phyloP scores from a whole-genome alignment of 1,284 basidiomycete species.

The Phlebopus sp. region DNA sequence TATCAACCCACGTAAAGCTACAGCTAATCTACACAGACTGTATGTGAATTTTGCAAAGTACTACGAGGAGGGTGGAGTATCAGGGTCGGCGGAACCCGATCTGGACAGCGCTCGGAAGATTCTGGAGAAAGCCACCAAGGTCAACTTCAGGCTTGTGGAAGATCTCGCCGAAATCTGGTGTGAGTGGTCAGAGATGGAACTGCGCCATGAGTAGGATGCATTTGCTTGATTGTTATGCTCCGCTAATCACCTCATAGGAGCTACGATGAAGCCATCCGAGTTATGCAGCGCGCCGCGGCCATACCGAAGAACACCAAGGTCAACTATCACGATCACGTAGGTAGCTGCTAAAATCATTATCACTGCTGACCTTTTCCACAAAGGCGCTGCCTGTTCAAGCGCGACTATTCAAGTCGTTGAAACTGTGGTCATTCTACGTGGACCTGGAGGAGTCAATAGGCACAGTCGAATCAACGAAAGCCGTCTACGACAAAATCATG shows the following conservation, averaged over 20 bases:
- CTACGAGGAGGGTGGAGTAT: slow-evolving; percentile 92
- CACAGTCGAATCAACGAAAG: slow-evolving; percentile 88
- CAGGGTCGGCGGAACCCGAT: slow-evolving; percentile 76
- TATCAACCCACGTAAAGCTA: slow-evolving; percentile 87
- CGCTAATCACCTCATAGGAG: slow-evolving; percentile 54
- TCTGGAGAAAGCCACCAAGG: slow-evolving; percentile 87
- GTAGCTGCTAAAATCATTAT: slow-evolving; percentile 26
- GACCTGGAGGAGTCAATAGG: slow-evolving; percentile 97
- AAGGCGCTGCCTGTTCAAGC: slow-evolving; percentile 85
- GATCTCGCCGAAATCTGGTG: slow-evolving; percentile 99
- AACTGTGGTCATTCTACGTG: slow-evolving; percentile 98
- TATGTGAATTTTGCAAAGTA: slow-evolving; percentile 97
- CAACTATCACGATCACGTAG: slow-evolving; percentile 93
- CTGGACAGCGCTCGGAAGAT: slow-evolving; percentile 87
- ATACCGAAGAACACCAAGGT: slow-evolving; percentile 89
- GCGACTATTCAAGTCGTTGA: slow-evolving; percentile 95
- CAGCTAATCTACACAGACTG: slow-evolving; percentile 86
- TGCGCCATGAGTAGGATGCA: slow-evolving; percentile 82
- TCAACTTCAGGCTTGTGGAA: slow-evolving; percentile 94
- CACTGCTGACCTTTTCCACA: slow-evolving; percentile 15
- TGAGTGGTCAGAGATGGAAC: slow-evolving; percentile 98
- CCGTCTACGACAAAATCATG: slow-evolving; percentile 95
- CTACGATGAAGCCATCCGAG: slow-evolving; percentile 90
- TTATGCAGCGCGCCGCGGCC: slow-evolving; percentile 94
- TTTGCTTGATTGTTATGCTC: slow-evolving; percentile 3